Conservation (phyloP, 495 filamentous ascomycete genomes). For the Penicillium cinerascens region DNA sequence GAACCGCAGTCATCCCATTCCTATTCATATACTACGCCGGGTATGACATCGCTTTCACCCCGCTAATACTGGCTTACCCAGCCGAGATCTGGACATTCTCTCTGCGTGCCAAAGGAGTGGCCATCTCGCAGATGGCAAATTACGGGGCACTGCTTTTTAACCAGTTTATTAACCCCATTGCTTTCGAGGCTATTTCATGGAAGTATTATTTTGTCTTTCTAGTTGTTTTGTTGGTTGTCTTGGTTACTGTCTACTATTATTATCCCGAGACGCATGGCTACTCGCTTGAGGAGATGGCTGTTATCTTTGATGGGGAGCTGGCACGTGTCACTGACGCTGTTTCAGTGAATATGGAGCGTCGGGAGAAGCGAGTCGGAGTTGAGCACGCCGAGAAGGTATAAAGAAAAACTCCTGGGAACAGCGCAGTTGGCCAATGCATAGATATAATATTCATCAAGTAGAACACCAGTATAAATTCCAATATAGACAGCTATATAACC, state of each 20-base stretch:
- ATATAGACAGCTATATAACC: background rate
- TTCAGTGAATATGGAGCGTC: background rate
- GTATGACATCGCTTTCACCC: slow-evolving; percentile 59
- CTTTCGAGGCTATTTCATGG: slow-evolving; percentile 53
- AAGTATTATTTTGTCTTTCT: slow-evolving; percentile 61
- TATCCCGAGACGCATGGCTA: slow-evolving; percentile 64
- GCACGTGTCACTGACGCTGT: background rate
- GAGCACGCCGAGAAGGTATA: background rate
- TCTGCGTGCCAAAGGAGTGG: slow-evolving; percentile 63
- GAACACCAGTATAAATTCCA: background rate
- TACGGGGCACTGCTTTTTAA: slow-evolving; percentile 54
- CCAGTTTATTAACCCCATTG: slow-evolving; percentile 56
- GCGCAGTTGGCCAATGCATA: no score
- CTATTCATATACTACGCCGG: slow-evolving; percentile 57
- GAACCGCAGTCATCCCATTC: slow-evolving; percentile 55
- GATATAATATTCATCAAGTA: no score
- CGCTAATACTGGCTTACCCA: slow-evolving; percentile 59
- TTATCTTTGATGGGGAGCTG: slow-evolving; percentile 13
- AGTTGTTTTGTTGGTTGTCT: slow-evolving; percentile 49
- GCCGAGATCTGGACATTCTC: slow-evolving; percentile 64
- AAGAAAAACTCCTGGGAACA: background rate
- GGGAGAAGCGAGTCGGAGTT: background rate
- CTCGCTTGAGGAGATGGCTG: slow-evolving; percentile 56
- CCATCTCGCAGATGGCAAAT: slow-evolving; percentile 56
- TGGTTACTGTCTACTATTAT: slow-evolving; percentile 55